Percentiles rank a stretch among this genome's conserved stretches.
Evolutionary conservation across 495 filamentous ascomycete species (phyloP).

Genomic region (Thozetella sp.): DNA sequence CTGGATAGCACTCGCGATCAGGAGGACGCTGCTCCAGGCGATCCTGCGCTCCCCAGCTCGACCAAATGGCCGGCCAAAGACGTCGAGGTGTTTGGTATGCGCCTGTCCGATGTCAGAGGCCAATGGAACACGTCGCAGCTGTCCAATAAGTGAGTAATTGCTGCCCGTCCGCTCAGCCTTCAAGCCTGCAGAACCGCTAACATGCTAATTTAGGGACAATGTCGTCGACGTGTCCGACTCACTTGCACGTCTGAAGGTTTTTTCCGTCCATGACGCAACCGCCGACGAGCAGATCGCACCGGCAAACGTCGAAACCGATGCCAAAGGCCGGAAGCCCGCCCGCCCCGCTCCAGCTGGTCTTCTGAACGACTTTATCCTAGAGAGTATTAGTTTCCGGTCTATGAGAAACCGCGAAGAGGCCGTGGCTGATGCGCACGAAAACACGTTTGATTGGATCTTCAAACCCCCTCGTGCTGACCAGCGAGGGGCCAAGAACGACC

Average conservation of each 20-base stretch:
- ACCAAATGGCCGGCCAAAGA: background rate
- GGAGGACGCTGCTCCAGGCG: background rate
- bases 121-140: background rate
- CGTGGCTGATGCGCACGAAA: slow-evolving; percentile 14
- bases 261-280: background rate
- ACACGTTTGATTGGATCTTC: slow-evolving; percentile 30
- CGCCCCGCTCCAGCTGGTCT: slow-evolving; percentile 2
- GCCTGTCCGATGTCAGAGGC: background rate
- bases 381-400: slow-evolving; percentile 14
- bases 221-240: background rate
- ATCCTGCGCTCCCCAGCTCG: background rate
- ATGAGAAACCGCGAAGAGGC: slow-evolving; percentile 27
- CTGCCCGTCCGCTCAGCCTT: background rate
- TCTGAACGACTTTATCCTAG: slow-evolving; percentile 17
- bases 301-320: background rate
- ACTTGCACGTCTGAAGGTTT: background rate
- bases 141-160: background rate
- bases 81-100: background rate
- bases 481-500: slow-evolving; percentile 6
- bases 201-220: background rate
- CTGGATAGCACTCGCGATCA: too few relatives aligned
- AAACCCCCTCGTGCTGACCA: background rate
- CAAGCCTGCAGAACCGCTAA: background rate
- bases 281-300: background rate
- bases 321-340: background rate